These are phyloP conservation scores for Trichophyton rubrum DNA, from an alignment of 2,329 filamentous ascomycete species.

Conservation along the genomic window DNA sequence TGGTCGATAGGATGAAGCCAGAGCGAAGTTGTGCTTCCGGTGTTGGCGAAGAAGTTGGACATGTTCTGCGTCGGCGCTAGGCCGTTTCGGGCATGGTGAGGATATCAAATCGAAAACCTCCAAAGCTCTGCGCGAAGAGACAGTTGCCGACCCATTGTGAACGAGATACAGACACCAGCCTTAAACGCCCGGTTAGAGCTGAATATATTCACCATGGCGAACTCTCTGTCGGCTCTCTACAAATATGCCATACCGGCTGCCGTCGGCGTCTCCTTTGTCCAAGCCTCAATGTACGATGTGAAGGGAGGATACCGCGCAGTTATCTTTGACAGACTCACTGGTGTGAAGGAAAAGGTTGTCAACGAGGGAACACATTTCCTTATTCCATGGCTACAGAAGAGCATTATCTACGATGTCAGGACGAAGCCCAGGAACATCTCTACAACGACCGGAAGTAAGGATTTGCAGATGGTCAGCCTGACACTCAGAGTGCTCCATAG, in stretches of 20 bases:
- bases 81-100: neutral
- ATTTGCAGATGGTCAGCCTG: constrained; percentile 99
- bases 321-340: constrained; percentile 88
- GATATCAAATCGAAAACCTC: constrained; percentile 1
- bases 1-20: neutral
- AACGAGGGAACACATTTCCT: constrained; percentile 97
- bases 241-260: constrained; percentile 57
- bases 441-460: constrained; percentile 95
- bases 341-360: constrained; percentile 83
- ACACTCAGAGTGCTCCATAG: constrained; percentile 90
- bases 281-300: constrained; percentile 89
- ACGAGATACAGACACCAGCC: neutral
- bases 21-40: neutral
- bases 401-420: constrained; percentile 90
- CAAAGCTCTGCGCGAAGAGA: neutral
- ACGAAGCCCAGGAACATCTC: constrained; percentile 96
- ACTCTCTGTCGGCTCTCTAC: constrained; percentile 25
- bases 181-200: neutral
- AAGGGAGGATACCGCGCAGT: constrained; percentile 88
- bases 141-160: neutral
- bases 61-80: neutral
- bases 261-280: constrained; percentile 52
- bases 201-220: neutral
- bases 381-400: constrained; percentile 87
- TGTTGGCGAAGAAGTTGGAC: neutral